Base-by-base conservation (phyloP, 2,329 filamentous ascomycete genomes). In the Cordyceps cicadae region DNA sequence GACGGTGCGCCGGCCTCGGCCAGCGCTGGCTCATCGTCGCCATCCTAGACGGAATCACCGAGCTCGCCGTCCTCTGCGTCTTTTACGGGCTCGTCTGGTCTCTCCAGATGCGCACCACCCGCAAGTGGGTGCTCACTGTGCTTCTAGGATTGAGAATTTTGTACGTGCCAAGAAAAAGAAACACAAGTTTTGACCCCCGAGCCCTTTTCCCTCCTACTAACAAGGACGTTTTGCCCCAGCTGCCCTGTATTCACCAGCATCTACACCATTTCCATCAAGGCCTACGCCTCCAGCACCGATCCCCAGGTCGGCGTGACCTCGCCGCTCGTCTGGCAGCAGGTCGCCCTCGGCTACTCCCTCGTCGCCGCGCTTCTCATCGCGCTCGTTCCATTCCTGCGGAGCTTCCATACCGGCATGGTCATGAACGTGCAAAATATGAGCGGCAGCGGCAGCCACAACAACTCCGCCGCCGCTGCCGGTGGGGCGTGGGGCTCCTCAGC, bases 301-400 rank as follows among this genome's bases (percentile, higher is more conserved):
- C 62, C 65, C 2, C 60, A 58, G 5, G 62, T 66, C 46, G 52
- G 51, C 26, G 48, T 66, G 14, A 61, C 63, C 5, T 41, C 59
- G 48, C 62, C 60, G 14, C 57, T 66, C 6, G 54, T 66, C 3
- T 45, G 66, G 26, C 66, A 66, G 53, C 66, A 68, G 49, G 41
- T 60, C 24, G 63, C 63, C 14, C 43, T 68, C 5, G 43, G 62
- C 21, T 64, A 62, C 54, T 67, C 65, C 7, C 62, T 68, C 51
- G 63, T 66, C 29, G 66, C 65, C 11, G 65, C 65, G 5, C 65
- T 64, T 7, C 54, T 67, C 17, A 66, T 66, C 14, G 67, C 66
- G 50, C 54, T 67, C 26, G 64, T 62, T 24, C 63, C 63, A 19
- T 67, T 67, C 19, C 58, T 67, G 57, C 64, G 62, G 37, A 65